These are phyloP conservation scores for Backusella tuberculispora DNA, from an alignment of 192 early-diverging fungal species.

Conservation along the genomic window DNA sequence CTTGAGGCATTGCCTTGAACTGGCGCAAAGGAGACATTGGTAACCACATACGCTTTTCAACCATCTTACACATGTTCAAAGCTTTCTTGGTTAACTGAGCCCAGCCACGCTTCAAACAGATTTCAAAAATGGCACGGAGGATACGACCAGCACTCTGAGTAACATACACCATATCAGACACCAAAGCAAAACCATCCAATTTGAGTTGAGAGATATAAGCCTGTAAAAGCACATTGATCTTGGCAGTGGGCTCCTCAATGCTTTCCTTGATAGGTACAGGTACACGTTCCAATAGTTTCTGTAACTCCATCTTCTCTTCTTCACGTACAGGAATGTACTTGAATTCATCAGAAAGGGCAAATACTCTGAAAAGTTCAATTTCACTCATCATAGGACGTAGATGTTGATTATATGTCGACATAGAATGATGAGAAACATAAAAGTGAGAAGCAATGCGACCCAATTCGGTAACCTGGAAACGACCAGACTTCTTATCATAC, in stretches of 20 bases:
- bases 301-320: slow-evolving; percentile 83
- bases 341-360: slow-evolving; percentile 92
- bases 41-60: slow-evolving; percentile 92
- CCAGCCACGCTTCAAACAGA: slow-evolving; percentile 94
- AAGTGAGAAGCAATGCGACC: slow-evolving; percentile 97
- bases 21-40: slow-evolving; percentile 97
- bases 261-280: slow-evolving; percentile 95
- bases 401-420: slow-evolving; percentile 94
- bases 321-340: slow-evolving; percentile 89
- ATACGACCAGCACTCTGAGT: slow-evolving; percentile 95
- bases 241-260: slow-evolving; percentile 88
- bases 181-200: slow-evolving; percentile 92
- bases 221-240: slow-evolving; percentile 94
- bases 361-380: slow-evolving; percentile 88
- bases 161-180: slow-evolving; percentile 98
- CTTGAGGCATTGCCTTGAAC: slow-evolving; percentile 76
- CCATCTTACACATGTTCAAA: slow-evolving; percentile 96
- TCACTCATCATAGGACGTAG: slow-evolving; percentile 92
- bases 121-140: slow-evolving; percentile 96
- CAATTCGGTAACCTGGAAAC: slow-evolving; percentile 87
- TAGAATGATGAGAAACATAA: slow-evolving; percentile 91
- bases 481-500: slow-evolving; percentile 92
- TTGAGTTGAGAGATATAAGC: slow-evolving; percentile 94
- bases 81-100: slow-evolving; percentile 84
- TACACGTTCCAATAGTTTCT: slow-evolving; percentile 75